These are phyloP conservation scores for Rhodosporidiobolus sp. DNA, from an alignment of 768 basidiomycete species.

Conservation along the genomic window DNA sequence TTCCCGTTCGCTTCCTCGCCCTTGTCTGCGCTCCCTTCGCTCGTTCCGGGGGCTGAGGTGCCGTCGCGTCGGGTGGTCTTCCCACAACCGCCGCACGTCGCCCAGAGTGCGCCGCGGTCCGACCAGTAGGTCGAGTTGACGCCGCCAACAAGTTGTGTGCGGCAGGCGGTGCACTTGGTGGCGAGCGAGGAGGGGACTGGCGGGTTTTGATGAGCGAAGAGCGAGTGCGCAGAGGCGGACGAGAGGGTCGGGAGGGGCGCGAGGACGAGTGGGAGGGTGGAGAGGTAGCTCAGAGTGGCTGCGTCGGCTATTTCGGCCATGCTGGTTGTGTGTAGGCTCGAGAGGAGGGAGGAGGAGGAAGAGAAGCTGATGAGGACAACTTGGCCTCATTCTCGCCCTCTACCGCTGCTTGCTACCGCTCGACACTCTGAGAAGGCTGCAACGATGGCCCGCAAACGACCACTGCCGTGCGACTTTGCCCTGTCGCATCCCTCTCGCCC, in stretches of 20 bases:
- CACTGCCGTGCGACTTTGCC: conserved; percentile 2
- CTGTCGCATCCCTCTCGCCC: conserved; percentile 5
- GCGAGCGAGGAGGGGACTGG: background rate
- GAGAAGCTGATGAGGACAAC: too few species aligned
- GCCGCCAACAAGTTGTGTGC: background rate
- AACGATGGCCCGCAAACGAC: conserved; percentile 4
- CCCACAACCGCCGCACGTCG: conserved; percentile 12
- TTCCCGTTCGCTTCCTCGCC: background rate
- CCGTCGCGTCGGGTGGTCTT: background rate
- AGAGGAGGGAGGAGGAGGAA: too few species aligned
- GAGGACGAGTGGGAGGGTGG: too few species aligned
- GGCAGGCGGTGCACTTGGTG: background rate
- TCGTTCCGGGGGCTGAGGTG: too few species aligned
- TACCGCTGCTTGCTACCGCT: too few species aligned
- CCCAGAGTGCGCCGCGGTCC: background rate
- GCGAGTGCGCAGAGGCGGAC: too few species aligned
- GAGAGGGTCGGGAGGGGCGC: too few species aligned
- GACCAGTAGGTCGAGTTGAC: background rate
- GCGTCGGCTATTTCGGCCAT: too few species aligned
- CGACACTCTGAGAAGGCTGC: too few species aligned
- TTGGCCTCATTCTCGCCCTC: too few species aligned
- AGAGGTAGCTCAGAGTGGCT: too few species aligned
- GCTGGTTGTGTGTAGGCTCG: too few species aligned
- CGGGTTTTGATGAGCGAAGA: background rate
- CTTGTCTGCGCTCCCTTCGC: rapidly evolving